These are phyloP conservation scores for Mucuna pruriens DNA, from an alignment of 306 rosid genomes.

Conservation along the genomic window DNA sequence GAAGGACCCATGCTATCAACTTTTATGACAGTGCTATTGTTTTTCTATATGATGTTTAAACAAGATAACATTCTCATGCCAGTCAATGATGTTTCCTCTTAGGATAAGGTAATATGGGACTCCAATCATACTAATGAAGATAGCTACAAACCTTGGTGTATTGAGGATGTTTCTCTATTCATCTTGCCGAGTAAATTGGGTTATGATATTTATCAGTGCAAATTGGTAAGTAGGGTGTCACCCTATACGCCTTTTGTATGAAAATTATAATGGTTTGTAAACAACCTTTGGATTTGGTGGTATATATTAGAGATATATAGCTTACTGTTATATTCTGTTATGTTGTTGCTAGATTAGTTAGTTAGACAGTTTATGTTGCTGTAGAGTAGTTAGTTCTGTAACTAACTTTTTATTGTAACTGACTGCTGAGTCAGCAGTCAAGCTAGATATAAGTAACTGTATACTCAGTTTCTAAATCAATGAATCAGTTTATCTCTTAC, in stretches of 20 bases:
- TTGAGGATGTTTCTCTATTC: constrained; percentile 32
- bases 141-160: constrained; percentile 33
- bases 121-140: constrained; percentile 13
- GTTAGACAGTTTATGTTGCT: too few species aligned
- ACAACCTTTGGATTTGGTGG: not conserved
- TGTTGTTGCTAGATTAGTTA: too few species aligned
- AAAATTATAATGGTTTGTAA: not conserved
- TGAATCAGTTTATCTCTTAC: too few species aligned
- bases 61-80: constrained; percentile 9
- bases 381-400: too few species aligned
- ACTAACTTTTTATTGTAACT: too few species aligned
- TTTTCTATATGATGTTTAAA: not conserved
- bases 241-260: not conserved
- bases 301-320: too few species aligned
- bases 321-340: too few species aligned
- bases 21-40: not conserved
- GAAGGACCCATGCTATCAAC: not conserved
- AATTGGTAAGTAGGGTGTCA: constrained; percentile 20
- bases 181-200: constrained; percentile 21
- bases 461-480: too few species aligned
- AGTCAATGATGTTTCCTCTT: constrained; percentile 11
- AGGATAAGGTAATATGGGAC: constrained; percentile 5
- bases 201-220: constrained; percentile 35
- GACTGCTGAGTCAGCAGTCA: too few species aligned
- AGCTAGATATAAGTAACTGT: too few species aligned